Evolutionary conservation across 1,284 basidiomycete genomes (phyloP).

Genomic region (Naganishia sp.): DNA sequence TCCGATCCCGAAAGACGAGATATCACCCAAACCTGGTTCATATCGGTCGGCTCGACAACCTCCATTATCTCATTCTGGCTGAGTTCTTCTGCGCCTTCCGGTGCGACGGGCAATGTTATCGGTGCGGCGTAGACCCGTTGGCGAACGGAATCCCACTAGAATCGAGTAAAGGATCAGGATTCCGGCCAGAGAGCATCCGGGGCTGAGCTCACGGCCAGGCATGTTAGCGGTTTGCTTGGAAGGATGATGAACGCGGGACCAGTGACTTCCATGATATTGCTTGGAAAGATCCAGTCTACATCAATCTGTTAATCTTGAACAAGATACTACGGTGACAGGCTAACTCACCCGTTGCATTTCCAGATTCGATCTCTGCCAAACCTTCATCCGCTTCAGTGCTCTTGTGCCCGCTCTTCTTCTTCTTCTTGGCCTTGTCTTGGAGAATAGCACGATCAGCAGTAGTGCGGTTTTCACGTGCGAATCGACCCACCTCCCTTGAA

Average conservation of each 20-base stretch:
- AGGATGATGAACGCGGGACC: slow-evolving; percentile 55
- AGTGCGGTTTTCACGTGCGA: neutral
- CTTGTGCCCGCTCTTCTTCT: slow-evolving; percentile 55
- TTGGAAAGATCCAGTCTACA: slow-evolving; percentile 55
- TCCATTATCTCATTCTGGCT: slow-evolving; percentile 44
- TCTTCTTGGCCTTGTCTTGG: slow-evolving; percentile 43
- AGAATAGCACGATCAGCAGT: neutral
- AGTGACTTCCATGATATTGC: slow-evolving; percentile 48
- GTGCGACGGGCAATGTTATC: slow-evolving; percentile 49
- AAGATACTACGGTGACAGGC: neutral
- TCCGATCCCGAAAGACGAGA: slow-evolving; percentile 57
- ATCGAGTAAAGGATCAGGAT: neutral
- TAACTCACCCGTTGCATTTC: slow-evolving; percentile 47
- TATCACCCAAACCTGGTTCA: slow-evolving; percentile 58
- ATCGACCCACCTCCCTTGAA: slow-evolving; percentile 57
- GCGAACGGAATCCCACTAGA: slow-evolving; percentile 48
- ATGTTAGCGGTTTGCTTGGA: slow-evolving; percentile 46
- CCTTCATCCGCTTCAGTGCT: slow-evolving; percentile 41
- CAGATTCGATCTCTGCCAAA: slow-evolving; percentile 44
- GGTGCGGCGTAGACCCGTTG: slow-evolving; percentile 51
- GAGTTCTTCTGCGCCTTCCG: slow-evolving; percentile 51
- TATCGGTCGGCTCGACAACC: slow-evolving; percentile 53
- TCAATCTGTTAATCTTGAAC: neutral
- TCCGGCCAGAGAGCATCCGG: no score
- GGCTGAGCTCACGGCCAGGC: slow-evolving; percentile 46